Evolutionary conservation across 1,284 basidiomycete species (phyloP).

Genomic region (Ustilago sp.): DNA sequence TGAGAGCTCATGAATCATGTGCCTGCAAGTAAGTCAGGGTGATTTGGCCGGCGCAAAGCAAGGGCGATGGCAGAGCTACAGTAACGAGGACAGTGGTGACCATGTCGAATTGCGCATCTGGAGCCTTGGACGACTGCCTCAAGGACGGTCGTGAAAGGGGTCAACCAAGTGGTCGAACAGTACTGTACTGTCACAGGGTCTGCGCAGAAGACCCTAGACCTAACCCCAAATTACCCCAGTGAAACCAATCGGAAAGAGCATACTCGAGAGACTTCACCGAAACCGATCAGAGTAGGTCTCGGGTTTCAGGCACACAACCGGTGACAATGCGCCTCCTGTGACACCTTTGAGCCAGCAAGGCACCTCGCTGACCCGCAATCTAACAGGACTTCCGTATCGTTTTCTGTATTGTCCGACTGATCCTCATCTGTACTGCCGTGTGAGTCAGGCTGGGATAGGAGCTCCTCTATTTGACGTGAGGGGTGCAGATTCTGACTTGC

Average conservation of each 20-base stretch:
- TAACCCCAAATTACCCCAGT: too few species aligned
- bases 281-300: too few species aligned
- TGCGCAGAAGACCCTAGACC: too few species aligned
- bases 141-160: background rate
- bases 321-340: too few species aligned
- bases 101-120: background rate
- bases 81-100: background rate
- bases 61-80: background rate
- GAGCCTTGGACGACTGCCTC: background rate
- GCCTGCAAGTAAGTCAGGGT: background rate
- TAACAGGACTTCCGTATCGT: too few species aligned
- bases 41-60: background rate
- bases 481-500: conserved; percentile 22
- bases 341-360: too few species aligned
- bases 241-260: too few species aligned
- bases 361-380: too few species aligned
- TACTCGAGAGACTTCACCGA: too few species aligned
- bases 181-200: background rate
- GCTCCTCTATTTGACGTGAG: conserved; percentile 36
- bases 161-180: background rate
- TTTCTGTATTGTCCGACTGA: too few species aligned
- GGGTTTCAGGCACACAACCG: too few species aligned
- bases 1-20: background rate
- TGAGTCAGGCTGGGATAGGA: background rate
- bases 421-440: too few species aligned